Percentiles rank a stretch among this genome's conserved stretches.
Conservation (phyloP, 768 basidiomycete genomes). For the Psilocybe cyanescens region DNA sequence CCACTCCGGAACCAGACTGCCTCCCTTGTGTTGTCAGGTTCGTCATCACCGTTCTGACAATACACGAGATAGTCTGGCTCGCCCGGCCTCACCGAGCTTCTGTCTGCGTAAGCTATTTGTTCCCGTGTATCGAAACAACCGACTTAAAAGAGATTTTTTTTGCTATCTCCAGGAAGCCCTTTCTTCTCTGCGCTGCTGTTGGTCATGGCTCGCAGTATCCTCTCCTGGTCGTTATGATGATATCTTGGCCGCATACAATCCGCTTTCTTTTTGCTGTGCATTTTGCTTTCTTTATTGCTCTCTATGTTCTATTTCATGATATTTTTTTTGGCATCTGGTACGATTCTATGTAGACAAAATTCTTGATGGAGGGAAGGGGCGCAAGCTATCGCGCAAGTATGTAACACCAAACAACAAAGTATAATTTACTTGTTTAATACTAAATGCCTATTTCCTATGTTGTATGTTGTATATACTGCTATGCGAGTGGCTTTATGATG, state of each 20-base stretch:
- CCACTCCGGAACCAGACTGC: neutral
- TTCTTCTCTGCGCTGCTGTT: neutral
- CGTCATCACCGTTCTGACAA: neutral
- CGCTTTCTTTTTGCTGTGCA: neutral
- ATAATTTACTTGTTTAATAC: neutral
- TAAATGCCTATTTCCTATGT: neutral
- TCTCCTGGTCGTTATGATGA: no score
- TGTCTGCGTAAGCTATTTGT: slow-evolving; percentile 1
- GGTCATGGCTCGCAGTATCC: no score
- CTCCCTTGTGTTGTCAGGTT: neutral
- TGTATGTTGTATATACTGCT: slow-evolving; percentile 4
- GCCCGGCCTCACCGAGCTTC: neutral
- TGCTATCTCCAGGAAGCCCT: neutral
- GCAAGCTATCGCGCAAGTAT: no score
- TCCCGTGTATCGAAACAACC: neutral
- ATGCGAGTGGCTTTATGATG: neutral
- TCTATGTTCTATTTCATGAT: slow-evolving; percentile 5
- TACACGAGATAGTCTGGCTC: neutral
- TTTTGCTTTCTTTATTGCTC: slow-evolving; percentile 8
- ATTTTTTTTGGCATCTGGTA: neutral
- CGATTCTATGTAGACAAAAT: neutral
- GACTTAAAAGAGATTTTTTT: neutral
- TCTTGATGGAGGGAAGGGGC: neutral
- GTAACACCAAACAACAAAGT: neutral
- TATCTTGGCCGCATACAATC: neutral